Conservation (phyloP, 352 stramenopile species). For the Blastocystis sp. region DNA sequence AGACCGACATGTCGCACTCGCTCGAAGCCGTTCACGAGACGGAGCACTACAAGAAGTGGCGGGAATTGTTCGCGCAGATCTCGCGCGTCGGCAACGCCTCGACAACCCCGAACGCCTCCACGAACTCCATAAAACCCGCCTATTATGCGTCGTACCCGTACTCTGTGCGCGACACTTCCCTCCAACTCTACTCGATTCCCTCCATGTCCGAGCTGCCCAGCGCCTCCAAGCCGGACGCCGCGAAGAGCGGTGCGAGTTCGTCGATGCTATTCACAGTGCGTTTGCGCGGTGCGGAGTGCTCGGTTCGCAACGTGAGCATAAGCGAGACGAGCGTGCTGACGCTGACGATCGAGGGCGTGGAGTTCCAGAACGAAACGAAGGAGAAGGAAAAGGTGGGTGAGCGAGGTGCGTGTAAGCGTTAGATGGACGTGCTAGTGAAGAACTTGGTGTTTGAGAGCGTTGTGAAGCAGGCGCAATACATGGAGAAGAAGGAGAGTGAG, state of each 20-base stretch:
- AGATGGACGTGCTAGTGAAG: neutral
- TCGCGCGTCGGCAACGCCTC: neutral
- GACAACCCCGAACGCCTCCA: neutral
- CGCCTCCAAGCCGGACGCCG: neutral
- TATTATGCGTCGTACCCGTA: neutral
- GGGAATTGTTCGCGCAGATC: neutral
- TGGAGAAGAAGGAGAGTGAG: neutral
- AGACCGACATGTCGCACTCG: constrained; percentile 1
- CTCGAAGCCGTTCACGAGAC: constrained; percentile 18
- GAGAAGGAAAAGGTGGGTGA: neutral
- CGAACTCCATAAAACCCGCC: neutral
- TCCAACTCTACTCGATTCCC: neutral
- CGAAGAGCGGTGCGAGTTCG: neutral
- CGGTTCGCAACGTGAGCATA: neutral
- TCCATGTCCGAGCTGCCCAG: neutral
- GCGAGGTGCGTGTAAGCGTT: neutral
- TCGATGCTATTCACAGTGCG: neutral
- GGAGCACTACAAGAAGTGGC: constrained; percentile 53
- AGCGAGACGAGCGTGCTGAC: neutral
- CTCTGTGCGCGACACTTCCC: neutral
- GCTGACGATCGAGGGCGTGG: neutral
- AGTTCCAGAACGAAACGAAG: neutral
- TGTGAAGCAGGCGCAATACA: neutral
- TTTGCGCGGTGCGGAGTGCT: neutral
- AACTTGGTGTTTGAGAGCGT: neutral